Base-by-base conservation (phyloP, 2,329 filamentous ascomycete species). In the Paecilomyces sp. region DNA sequence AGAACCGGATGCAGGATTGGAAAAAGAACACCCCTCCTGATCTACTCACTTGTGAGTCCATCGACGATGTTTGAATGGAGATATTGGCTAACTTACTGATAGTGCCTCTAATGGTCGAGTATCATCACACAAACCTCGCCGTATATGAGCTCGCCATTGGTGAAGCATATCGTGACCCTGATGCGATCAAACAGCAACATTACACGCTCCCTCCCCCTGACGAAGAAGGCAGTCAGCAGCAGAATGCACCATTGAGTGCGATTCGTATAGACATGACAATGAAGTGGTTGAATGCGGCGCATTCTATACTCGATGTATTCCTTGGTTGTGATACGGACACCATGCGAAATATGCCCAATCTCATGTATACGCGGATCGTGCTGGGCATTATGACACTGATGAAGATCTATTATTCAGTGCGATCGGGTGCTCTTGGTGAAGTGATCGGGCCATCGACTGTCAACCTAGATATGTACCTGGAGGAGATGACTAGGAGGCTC, bases 231-330 rank as follows among this genome's bases (percentile, higher is more conserved):
- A 57, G 28, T 7, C 61, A 62, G 25, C 56, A 58, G 3, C 33
- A 61, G 0, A 57, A 61, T 3, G 53, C 60, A 6, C 65, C 65
- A 4, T 62, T 73, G 24, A 74, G 72, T 55, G 71, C 70, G 2
- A 66, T 71, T 56, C 71, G 72, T 22, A 66, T 74, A 56, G 72
- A 74, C 54, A 66, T 74, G 61, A 74, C 66, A 2, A 65, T 74
- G 51, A 74, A 74, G 64, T 74, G 72, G 72, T 68, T 74, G 70
- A 69, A 71, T 52, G 68, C 71, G 22, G 68, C 71, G 11, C 72
- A 74, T 7, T 67, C 71, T 56, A 57, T 74, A 57, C 66, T 74
- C 15, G 67, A 74, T 56, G 65, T 68, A 2, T 67, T 73, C 24
- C 61, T 73, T 34, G 64, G 60, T 36, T 74, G 72, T 59, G 71